A percentile compares a stretch with the other conserved stretches of the same genome.
Conservation (phyloP, 2,329 filamentous ascomycete genomes). For the Neofusicoccum sp. region DNA sequence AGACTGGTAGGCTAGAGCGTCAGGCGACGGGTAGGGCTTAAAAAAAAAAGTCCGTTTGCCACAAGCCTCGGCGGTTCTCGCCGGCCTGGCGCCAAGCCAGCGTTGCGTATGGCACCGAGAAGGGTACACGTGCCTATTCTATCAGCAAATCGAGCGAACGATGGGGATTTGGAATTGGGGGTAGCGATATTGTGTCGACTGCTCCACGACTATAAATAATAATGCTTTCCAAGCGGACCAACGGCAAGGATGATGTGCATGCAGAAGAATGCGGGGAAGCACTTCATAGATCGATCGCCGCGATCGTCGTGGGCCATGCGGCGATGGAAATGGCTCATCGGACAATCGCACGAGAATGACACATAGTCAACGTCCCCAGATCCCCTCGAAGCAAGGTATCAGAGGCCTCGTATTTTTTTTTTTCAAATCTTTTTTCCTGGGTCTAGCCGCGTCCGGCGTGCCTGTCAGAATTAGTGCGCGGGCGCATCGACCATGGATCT, state of each 20-base stretch:
- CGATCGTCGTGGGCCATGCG: background rate
- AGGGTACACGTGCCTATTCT: no score
- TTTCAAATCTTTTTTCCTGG: no score
- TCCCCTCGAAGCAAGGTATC: background rate
- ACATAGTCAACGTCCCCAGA: background rate
- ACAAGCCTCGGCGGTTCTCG: no score
- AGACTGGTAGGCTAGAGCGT: no score
- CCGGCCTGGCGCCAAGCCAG: no score
- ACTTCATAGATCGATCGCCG: background rate
- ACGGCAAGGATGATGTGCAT: slow-evolving; percentile 2
- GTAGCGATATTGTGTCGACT: no score
- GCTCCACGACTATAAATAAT: no score
- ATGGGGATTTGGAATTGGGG: no score
- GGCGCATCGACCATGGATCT: slow-evolving; percentile 5
- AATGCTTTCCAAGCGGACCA: background rate
- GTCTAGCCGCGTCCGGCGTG: background rate
- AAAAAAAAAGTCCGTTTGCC: no score
- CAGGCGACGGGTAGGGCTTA: no score
- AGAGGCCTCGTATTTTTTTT: background rate
- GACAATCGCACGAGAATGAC: background rate
- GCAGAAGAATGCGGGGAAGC: slow-evolving; percentile 1
- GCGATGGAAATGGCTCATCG: background rate
- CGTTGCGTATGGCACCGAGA: no score
- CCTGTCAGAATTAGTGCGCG: background rate
- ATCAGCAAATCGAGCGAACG: no score